phyloP scores from a whole-genome alignment of 192 early-diverging fungal species.

The Dispira parvispora region DNA sequence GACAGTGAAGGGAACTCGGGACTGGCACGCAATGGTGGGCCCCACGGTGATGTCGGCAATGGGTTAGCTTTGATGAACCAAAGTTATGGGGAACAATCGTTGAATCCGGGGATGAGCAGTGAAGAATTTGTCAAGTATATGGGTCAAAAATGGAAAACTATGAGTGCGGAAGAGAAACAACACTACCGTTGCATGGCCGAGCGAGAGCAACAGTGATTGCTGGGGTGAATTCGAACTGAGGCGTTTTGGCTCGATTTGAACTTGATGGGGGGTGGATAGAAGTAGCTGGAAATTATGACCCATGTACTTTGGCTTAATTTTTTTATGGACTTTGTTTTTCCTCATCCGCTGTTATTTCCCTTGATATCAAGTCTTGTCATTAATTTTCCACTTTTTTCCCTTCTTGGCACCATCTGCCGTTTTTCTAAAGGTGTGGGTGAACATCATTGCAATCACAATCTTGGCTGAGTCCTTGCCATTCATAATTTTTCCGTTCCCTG shows the following conservation, averaged over 20 bases:
- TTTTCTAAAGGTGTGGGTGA: background rate
- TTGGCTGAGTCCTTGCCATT: background rate
- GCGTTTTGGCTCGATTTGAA: no score
- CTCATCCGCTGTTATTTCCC: no score
- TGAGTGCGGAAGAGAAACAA: constrained; percentile 1
- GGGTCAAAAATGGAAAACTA: background rate
- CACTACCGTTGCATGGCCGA: background rate
- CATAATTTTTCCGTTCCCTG: background rate
- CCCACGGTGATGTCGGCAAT: background rate
- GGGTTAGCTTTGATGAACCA: background rate
- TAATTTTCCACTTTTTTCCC: background rate
- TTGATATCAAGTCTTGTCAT: no score
- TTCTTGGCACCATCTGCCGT: background rate
- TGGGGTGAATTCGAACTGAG: no score
- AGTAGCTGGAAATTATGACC: no score
- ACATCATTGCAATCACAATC: background rate
- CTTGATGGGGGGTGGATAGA: no score
- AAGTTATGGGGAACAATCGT: background rate
- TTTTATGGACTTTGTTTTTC: no score
- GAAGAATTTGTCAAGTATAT: background rate
- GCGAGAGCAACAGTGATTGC: background rate
- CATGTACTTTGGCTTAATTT: no score
- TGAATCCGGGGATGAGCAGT: background rate
- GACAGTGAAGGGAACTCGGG: background rate
- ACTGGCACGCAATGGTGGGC: background rate